phyloP scores from a whole-genome alignment of 2,329 filamentous ascomycete genomes.

The Volutella citrinella region DNA sequence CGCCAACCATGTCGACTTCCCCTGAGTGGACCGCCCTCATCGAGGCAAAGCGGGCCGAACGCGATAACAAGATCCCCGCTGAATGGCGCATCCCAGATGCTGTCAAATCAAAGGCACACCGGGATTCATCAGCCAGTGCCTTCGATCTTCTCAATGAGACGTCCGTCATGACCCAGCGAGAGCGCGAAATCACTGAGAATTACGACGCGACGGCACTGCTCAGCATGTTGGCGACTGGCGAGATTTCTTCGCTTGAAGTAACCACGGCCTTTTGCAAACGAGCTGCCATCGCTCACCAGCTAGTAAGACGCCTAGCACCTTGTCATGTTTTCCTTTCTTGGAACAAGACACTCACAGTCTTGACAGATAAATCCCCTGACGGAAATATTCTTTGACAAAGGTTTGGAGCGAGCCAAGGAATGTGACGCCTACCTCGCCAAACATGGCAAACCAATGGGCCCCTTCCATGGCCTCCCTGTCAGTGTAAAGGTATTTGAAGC shows the following conservation, averaged over 20 bases:
- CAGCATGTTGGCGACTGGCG: background rate
- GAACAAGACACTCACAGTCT: too few species aligned
- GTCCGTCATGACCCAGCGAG: background rate
- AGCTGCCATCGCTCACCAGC: conserved; percentile 5
- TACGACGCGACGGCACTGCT: conserved; percentile 3
- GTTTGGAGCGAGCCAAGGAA: background rate
- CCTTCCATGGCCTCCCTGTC: conserved; percentile 4
- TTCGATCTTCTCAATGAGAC: too few species aligned
- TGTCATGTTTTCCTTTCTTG: background rate
- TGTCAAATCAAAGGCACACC: too few species aligned
- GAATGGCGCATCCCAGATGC: too few species aligned
- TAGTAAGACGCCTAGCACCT: background rate
- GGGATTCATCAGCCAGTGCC: too few species aligned
- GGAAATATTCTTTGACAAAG: background rate
- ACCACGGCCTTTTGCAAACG: conserved; percentile 3
- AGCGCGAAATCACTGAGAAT: conserved; percentile 3
- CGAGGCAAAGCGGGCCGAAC: too few species aligned
- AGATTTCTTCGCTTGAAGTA: background rate
- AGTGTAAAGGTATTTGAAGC: too few species aligned
- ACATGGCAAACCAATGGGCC: conserved; percentile 1
- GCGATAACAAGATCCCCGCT: too few species aligned
- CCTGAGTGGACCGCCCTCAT: too few species aligned
- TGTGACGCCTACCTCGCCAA: conserved; percentile 2
- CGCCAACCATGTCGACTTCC: too few species aligned
- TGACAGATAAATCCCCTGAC: conserved; percentile 3